Conservation (phyloP, 495 filamentous ascomycete genomes). For the Penicillium cataractarum region DNA sequence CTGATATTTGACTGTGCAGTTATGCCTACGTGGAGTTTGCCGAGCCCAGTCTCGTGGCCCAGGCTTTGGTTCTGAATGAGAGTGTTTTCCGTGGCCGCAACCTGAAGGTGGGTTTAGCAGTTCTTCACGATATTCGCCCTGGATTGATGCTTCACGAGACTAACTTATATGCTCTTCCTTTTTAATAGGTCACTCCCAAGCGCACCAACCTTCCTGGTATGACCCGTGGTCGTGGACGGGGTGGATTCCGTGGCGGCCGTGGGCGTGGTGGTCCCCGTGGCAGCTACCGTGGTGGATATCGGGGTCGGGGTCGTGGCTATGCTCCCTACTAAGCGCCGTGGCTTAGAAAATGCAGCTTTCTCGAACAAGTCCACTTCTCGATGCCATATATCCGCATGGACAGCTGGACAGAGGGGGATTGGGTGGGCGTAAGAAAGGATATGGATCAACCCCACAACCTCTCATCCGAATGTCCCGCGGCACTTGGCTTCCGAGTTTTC, state of each 20-base stretch:
- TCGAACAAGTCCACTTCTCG: neutral
- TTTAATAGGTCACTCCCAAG: constrained; percentile 82
- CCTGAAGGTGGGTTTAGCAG: constrained; percentile 70
- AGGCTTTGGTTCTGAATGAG: constrained; percentile 94
- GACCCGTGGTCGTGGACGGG: constrained; percentile 78
- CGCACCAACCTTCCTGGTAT: constrained; percentile 96
- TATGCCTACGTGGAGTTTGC: constrained; percentile 99
- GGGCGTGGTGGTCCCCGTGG: constrained; percentile 70
- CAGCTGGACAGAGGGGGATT: neutral
- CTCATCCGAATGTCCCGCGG: constrained; percentile 10
- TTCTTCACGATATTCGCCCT: neutral
- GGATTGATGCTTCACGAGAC: neutral
- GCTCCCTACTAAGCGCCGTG: constrained; percentile 67
- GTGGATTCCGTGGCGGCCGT: constrained; percentile 67
- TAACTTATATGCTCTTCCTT: constrained; percentile 10
- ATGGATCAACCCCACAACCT: neutral
- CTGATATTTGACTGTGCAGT: constrained; percentile 46
- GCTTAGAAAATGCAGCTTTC: constrained; percentile 7
- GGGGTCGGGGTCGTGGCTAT: constrained; percentile 75
- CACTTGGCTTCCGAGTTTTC: constrained; percentile 12
- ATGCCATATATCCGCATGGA: neutral
- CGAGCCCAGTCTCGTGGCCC: constrained; percentile 89
- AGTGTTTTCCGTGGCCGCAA: constrained; percentile 94
- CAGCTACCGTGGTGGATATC: constrained; percentile 80
- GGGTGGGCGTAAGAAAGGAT: neutral